A percentile compares a stretch with the other conserved stretches of the same genome.
Evolutionary conservation across 768 basidiomycete genomes (phyloP).

Genomic region (Pulveroboletus ravenelii): DNA sequence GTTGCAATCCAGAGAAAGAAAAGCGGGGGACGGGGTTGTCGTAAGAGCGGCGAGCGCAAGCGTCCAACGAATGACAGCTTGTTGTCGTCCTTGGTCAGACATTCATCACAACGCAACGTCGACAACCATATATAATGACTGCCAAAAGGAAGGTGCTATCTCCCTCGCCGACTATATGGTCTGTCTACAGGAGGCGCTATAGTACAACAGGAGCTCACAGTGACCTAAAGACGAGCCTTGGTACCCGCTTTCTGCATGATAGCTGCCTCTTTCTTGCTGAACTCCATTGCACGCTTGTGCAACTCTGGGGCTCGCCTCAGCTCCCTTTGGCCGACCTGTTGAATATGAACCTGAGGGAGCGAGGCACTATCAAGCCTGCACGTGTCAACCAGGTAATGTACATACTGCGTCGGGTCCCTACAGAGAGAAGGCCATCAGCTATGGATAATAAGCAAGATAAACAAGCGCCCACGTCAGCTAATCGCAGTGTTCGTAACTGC

Average conservation of each 20-base stretch:
- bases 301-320: constrained; percentile 70
- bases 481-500: constrained; percentile 77
- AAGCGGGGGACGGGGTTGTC: background rate
- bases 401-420: constrained; percentile 78
- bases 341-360: constrained; percentile 76
- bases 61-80: background rate
- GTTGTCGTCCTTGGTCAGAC: background rate
- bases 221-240: constrained; percentile 48
- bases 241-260: constrained; percentile 57
- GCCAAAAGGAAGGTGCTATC: too few species aligned
- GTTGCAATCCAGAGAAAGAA: background rate
- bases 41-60: background rate
- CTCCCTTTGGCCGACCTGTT: constrained; percentile 90
- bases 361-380: background rate
- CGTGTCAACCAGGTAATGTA: constrained; percentile 5
- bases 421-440: constrained; percentile 5
- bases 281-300: constrained; percentile 46
- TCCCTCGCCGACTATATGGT: background rate
- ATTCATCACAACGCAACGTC: too few species aligned
- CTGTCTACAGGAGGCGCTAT: background rate
- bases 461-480: constrained; percentile 65
- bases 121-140: too few species aligned
- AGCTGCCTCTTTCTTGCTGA: constrained; percentile 56
- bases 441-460: background rate
- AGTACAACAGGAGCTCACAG: background rate